Conservation (phyloP, 352 stramenopile genomes). For the Phytophthora nicotianae region DNA sequence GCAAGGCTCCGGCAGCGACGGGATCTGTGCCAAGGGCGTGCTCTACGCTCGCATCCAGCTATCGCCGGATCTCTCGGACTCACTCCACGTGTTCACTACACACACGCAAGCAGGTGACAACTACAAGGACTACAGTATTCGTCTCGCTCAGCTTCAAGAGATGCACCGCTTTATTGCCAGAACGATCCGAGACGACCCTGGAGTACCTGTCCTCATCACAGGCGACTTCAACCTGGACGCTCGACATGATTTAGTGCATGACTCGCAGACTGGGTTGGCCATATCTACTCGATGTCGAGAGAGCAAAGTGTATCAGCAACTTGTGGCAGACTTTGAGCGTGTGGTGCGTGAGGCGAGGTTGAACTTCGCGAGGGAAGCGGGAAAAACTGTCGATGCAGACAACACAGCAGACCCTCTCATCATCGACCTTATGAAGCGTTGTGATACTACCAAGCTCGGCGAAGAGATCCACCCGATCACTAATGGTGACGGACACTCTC, state of each 20-base stretch:
- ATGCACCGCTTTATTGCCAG: conserved; percentile 63
- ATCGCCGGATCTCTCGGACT: conserved; percentile 67
- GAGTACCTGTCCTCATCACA: conserved; percentile 67
- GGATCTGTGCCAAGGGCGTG: conserved; percentile 76
- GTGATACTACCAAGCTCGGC: conserved; percentile 52
- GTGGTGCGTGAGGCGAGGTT: conserved; percentile 42
- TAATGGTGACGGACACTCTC: conserved; percentile 79
- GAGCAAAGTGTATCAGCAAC: conserved; percentile 65
- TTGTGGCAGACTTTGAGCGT: conserved; percentile 53
- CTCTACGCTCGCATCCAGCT: conserved; percentile 81
- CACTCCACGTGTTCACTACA: conserved; percentile 85
- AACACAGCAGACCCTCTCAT: conserved; percentile 27
- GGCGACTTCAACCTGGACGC: conserved; percentile 86
- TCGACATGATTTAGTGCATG: conserved; percentile 68
- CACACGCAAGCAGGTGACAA: conserved; percentile 80
- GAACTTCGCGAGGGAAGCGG: conserved; percentile 22
- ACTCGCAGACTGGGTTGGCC: conserved; percentile 21
- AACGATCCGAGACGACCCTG: conserved; percentile 54
- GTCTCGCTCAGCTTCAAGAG: conserved; percentile 61
- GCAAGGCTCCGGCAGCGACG: conserved; percentile 65
- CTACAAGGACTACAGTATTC: conserved; percentile 53
- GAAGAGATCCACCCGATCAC: conserved; percentile 73
- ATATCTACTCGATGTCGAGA: conserved; percentile 53
- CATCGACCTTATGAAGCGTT: conserved; percentile 75
- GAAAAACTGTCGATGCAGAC: conserved; percentile 16